Percentiles rank a stretch among this genome's conserved stretches.
Conservation (phyloP, 2,329 filamentous ascomycete species). For the Aspergillus sp. region DNA sequence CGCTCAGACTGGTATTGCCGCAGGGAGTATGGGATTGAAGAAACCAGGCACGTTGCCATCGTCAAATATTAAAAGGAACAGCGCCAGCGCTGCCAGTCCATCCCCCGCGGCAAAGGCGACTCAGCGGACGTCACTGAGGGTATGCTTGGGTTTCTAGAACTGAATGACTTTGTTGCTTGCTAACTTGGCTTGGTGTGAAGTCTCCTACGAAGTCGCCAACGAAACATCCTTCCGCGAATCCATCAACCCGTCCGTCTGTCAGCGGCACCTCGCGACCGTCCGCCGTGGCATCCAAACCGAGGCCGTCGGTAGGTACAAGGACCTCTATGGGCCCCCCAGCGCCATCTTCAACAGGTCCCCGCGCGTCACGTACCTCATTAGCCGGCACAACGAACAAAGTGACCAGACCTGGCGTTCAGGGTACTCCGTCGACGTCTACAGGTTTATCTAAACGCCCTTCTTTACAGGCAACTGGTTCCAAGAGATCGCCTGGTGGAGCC, state of each 20-base stretch:
- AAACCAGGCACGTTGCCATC: slow-evolving; percentile 43
- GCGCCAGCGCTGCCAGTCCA: slow-evolving; percentile 62
- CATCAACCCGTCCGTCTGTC: slow-evolving; percentile 32
- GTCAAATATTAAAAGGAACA: slow-evolving; percentile 54
- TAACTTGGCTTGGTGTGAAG: slow-evolving; percentile 34
- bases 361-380: slow-evolving; percentile 32
- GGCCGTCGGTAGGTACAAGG: slow-evolving; percentile 48
- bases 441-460: slow-evolving; percentile 24
- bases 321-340: slow-evolving; percentile 60
- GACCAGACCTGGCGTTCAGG: slow-evolving; percentile 23
- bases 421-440: slow-evolving; percentile 13
- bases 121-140: slow-evolving; percentile 29
- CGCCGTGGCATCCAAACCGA: slow-evolving; percentile 40
- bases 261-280: slow-evolving; percentile 46
- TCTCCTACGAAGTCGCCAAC: slow-evolving; percentile 72
- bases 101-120: slow-evolving; percentile 53
- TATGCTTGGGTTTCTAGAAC: slow-evolving; percentile 11
- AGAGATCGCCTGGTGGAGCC: slow-evolving; percentile 18
- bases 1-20: slow-evolving; percentile 30
- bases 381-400: slow-evolving; percentile 23
- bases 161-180: slow-evolving; percentile 5
- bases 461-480: slow-evolving; percentile 19
- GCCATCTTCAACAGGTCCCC: slow-evolving; percentile 19
- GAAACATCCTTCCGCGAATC: slow-evolving; percentile 54
- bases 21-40: slow-evolving; percentile 26